A percentile compares a stretch with the other conserved stretches of the same genome.
These are phyloP conservation scores for Dimargaris xerosporica DNA, from an alignment of 192 early-diverging fungal species.

Conservation along the genomic window DNA sequence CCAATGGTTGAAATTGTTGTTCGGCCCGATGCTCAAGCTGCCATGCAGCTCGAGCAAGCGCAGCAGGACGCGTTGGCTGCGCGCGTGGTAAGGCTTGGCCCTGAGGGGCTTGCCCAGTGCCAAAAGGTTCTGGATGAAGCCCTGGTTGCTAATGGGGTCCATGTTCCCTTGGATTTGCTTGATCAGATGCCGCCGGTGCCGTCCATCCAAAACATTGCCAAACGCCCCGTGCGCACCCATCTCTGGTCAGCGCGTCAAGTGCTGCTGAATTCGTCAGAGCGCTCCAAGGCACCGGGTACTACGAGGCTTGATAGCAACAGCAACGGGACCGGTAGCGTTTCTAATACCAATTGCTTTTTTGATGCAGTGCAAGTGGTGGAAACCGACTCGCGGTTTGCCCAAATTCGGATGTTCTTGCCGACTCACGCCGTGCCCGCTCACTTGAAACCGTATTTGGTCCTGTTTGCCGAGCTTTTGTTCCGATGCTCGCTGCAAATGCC, in stretches of 20 bases:
- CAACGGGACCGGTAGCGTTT: too few relatives aligned
- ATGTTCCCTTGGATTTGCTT: constrained; percentile 35
- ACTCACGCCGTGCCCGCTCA: constrained; percentile 31
- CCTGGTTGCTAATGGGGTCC: neutral
- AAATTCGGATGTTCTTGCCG: constrained; percentile 40
- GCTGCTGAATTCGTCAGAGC: neutral
- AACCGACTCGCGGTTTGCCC: constrained; percentile 49
- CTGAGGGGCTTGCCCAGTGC: constrained; percentile 27
- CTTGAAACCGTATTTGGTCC: constrained; percentile 48
- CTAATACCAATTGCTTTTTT: constrained; percentile 26
- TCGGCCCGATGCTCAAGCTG: constrained; percentile 33
- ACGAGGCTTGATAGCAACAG: neutral
- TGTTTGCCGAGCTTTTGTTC: constrained; percentile 68
- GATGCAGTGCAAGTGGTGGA: constrained; percentile 37
- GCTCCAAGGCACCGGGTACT: neutral
- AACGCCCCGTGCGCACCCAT: constrained; percentile 17
- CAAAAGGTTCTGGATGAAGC: neutral
- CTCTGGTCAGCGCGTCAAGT: constrained; percentile 14
- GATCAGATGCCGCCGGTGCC: constrained; percentile 46
- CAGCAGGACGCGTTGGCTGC: constrained; percentile 23
- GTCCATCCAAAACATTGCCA: constrained; percentile 31
- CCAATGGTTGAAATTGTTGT: constrained; percentile 39
- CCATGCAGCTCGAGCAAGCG: constrained; percentile 24
- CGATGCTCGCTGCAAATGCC: constrained; percentile 35
- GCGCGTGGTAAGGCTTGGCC: constrained; percentile 23